phyloP scores from a whole-genome alignment of 2,329 filamentous ascomycete species.

The Colletotrichum sidae region DNA sequence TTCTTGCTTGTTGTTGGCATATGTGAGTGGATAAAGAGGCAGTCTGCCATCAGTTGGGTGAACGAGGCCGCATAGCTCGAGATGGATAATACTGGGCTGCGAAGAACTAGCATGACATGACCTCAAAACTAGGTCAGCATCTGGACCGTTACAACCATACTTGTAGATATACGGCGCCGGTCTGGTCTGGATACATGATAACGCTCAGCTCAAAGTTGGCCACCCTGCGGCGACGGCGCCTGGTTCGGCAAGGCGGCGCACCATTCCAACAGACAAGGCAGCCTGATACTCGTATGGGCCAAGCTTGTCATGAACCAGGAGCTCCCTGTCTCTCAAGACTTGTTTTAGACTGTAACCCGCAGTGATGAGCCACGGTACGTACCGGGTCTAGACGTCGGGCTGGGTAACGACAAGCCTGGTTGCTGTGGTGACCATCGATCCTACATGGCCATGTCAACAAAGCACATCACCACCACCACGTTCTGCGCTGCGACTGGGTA shows the following conservation, averaged over 20 bases:
- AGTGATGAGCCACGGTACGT: background rate
- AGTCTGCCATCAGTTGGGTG: too few species aligned
- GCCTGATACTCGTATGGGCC: too few species aligned
- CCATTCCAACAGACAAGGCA: too few species aligned
- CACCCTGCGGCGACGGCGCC: slow-evolving; percentile 15
- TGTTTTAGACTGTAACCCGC: slow-evolving; percentile 3
- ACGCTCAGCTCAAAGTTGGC: slow-evolving; percentile 16
- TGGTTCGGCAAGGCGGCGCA: slow-evolving; percentile 13
- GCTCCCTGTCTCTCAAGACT: background rate
- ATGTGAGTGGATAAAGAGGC: too few species aligned
- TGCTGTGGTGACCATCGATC: slow-evolving; percentile 45
- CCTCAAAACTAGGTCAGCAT: too few species aligned
- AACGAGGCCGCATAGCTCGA: too few species aligned
- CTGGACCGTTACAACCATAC: too few species aligned
- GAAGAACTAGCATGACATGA: too few species aligned
- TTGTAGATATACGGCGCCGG: too few species aligned
- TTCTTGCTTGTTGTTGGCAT: background rate
- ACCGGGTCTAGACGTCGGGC: background rate
- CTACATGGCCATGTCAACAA: slow-evolving; percentile 44
- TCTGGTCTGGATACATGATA: too few species aligned
- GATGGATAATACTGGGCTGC: too few species aligned
- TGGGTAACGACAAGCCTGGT: slow-evolving; percentile 35
- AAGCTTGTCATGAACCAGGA: background rate
- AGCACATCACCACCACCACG: slow-evolving; percentile 35
- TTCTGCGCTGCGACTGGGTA: slow-evolving; percentile 39